Base-by-base conservation (phyloP, 1,284 basidiomycete species). In the Anthracocystis panici-leucophaei region DNA sequence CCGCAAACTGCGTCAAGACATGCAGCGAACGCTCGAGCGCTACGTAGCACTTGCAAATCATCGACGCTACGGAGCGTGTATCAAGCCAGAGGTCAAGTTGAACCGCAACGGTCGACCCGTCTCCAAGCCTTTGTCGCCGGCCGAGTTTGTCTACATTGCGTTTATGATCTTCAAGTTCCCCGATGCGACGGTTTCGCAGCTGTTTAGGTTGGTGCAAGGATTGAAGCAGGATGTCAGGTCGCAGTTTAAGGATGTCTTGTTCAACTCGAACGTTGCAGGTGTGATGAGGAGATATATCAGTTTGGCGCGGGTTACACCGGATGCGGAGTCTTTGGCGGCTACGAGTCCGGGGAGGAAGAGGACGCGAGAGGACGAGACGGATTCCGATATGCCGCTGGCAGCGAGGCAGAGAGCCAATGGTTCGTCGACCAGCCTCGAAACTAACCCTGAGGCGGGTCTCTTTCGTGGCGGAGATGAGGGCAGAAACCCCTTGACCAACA, bases 111-210 rank as follows among this genome's bases (percentile, higher is more conserved):
- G 73, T 6, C 31, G 48, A 4, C 33, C 52, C 14, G 21, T 57
- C 9, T 48, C 10, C 31, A 77, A 77, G 58, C 70, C 70, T 16
- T 57, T 78, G 25, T 56, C 77, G 23, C 77, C 77, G 3, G 61
- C 72, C 57, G 77, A 78, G 27, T 78, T 78, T 20, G 69, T 77
- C 41, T 77, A 70, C 52, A 65, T 68, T 35, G 73, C 65, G 7
- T 62, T 64, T 12, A 20, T 77, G 56, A 68, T 75, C 65, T 73
- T 20, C 63, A 52, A 62, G 50, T 78, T 77, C 31, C 67, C 63
- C 2, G 38, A 64, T 7, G 68, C 69, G 12, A 61, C 55, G 0
- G 44, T 58, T 4, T 41, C 51, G 46, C 65, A 78, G 44, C 65
- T 78, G 11, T 72, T 42, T 49, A 49, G 57, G 2, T 31, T 78